phyloP scores from a whole-genome alignment of 257 asterid species.

The Primulina tabacum region DNA sequence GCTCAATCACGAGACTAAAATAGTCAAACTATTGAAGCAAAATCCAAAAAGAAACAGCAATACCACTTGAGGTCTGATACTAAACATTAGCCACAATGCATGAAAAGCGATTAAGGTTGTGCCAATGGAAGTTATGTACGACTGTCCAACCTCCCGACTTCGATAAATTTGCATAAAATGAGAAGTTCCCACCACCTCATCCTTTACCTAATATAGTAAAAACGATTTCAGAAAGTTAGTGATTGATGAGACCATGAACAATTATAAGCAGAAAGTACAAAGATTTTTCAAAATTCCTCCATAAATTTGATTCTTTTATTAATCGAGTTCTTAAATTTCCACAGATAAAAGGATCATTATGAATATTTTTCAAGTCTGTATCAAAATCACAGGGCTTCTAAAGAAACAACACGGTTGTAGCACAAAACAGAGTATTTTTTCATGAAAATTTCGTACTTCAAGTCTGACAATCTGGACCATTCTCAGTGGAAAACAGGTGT shows the following conservation, averaged over 20 bases:
- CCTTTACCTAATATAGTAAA: conserved; percentile 47
- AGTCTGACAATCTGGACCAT: neutral
- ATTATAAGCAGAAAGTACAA: conserved; percentile 5
- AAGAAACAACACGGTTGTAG: neutral
- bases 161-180: conserved; percentile 80
- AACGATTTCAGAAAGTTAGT: conserved; percentile 17
- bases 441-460: neutral
- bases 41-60: neutral
- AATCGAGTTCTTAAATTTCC: neutral
- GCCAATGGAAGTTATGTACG: neutral
- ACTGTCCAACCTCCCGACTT: conserved; percentile 94
- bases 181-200: conserved; percentile 42
- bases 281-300: neutral
- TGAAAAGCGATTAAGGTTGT: neutral
- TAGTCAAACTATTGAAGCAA: neutral
- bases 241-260: neutral
- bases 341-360: neutral
- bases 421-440: neutral
- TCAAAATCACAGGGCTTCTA: neutral
- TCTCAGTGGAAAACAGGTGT: neutral
- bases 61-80: neutral
- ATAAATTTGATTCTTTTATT: too few relatives aligned
- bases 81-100: neutral
- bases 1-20: neutral
- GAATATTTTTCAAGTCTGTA: neutral